Evolutionary conservation across 345 rosid species (phyloP).

Genomic region (Eucalyptus caleyi): DNA sequence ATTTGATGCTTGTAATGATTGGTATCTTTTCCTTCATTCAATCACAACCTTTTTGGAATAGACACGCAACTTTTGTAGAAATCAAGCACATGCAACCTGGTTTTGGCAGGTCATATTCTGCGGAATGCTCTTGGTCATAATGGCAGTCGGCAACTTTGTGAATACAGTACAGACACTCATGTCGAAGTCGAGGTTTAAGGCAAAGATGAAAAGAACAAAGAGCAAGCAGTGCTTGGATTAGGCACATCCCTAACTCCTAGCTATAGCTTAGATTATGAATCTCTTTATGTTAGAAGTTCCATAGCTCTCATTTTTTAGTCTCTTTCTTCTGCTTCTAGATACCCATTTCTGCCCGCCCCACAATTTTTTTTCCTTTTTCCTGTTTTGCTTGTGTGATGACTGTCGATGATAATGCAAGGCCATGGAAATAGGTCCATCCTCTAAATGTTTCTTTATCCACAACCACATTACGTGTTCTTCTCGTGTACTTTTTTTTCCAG

Average conservation of each 20-base stretch:
- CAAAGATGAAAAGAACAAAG: constrained; percentile 91
- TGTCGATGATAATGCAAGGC: background rate
- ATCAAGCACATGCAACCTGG: background rate
- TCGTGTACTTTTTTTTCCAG: background rate
- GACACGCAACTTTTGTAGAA: background rate
- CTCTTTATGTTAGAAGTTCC: background rate
- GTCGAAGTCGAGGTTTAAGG: constrained; percentile 87
- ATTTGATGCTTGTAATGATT: background rate
- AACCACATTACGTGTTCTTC: background rate
- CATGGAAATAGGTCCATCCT: background rate
- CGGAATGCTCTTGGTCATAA: constrained; percentile 72
- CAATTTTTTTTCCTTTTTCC: background rate
- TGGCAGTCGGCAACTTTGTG: constrained; percentile 90
- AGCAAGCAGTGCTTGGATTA: constrained; percentile 62
- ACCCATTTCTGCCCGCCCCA: background rate
- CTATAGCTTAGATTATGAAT: background rate
- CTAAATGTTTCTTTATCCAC: background rate
- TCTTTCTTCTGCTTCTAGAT: background rate
- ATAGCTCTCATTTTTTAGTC: constrained; percentile 3
- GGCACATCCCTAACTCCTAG: background rate
- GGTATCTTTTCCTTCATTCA: background rate
- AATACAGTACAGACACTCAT: constrained; percentile 74
- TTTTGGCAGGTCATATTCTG: constrained; percentile 67
- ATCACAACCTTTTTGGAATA: background rate
- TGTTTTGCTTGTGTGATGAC: background rate